These are phyloP conservation scores for Magnaporthiopsis rhizophila DNA, from an alignment of 2,329 filamentous ascomycete genomes.

Conservation along the genomic window DNA sequence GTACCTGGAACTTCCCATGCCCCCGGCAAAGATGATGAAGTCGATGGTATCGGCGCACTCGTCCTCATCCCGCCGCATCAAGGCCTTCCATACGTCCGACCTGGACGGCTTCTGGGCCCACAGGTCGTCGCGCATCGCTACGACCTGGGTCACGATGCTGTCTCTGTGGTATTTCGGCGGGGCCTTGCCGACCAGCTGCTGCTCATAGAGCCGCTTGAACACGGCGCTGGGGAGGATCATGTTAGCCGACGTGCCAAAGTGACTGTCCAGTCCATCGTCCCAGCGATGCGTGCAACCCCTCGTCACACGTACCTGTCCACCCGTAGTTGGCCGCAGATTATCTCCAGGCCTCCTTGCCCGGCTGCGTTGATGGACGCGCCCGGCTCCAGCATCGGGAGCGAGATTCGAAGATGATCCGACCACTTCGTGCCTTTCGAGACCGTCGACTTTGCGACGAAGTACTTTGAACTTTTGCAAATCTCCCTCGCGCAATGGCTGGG, in stretches of 20 bases:
- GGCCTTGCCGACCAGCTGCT: background rate
- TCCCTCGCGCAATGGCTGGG: background rate
- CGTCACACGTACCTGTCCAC: background rate
- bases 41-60: too few relatives aligned
- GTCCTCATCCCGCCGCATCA: too few relatives aligned
- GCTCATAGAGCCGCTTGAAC: background rate
- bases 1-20: background rate
- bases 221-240: background rate
- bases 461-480: background rate
- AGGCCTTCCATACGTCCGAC: background rate
- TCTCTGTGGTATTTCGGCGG: background rate
- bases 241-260: background rate
- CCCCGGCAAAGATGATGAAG: background rate
- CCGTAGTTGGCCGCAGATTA: background rate
- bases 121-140: background rate
- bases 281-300: background rate
- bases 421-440: too few relatives aligned
- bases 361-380: background rate
- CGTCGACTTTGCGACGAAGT: background rate
- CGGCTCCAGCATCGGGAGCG: background rate
- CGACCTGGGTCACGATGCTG: background rate
- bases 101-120: background rate
- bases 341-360: background rate
- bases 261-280: background rate
- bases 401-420: fast-evolving